Conservation (phyloP, 352 stramenopile species). For the Thalassiosira hispida region DNA sequence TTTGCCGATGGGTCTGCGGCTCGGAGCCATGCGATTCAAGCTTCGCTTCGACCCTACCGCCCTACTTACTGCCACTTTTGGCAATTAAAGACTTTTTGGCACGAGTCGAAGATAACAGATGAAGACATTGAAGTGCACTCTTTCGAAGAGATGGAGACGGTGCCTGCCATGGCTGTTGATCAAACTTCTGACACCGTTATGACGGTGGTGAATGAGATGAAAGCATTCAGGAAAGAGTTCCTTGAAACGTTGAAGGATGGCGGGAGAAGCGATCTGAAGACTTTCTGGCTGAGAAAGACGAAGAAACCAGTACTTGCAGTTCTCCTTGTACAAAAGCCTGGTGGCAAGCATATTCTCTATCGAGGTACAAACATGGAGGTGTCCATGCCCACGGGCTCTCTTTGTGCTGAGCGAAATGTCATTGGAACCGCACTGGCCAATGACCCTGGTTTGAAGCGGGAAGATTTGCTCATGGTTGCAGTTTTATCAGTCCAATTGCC, state of each 20-base stretch:
- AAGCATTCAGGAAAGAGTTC: constrained; percentile 74
- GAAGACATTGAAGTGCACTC: constrained; percentile 96
- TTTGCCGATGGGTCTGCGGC: constrained; percentile 96
- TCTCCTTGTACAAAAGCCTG: constrained; percentile 91
- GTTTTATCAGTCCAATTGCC: constrained; percentile 88
- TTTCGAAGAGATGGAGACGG: constrained; percentile 96
- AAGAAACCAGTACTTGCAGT: constrained; percentile 97
- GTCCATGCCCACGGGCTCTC: constrained; percentile 93
- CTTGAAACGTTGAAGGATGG: constrained; percentile 50
- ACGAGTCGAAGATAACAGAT: constrained; percentile 93
- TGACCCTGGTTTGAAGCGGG: constrained; percentile 91
- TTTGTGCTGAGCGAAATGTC: constrained; percentile 97
- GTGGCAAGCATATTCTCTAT: constrained; percentile 86
- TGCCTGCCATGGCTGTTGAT: constrained; percentile 88
- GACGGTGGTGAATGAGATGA: constrained; percentile 94
- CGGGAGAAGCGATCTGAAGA: constrained; percentile 88
- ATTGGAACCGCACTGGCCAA: constrained; percentile 96
- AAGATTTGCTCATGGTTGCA: constrained; percentile 94
- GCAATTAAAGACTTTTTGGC: constrained; percentile 99
- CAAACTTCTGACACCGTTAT: constrained; percentile 87
- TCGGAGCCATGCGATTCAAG: constrained; percentile 95
- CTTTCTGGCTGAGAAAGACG: constrained; percentile 98
- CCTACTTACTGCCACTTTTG: constrained; percentile 97
- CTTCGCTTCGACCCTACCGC: constrained; percentile 92
- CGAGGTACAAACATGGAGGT: constrained; percentile 99